Conservation (phyloP, 1,284 basidiomycete species). For the Irpex lacteus region DNA sequence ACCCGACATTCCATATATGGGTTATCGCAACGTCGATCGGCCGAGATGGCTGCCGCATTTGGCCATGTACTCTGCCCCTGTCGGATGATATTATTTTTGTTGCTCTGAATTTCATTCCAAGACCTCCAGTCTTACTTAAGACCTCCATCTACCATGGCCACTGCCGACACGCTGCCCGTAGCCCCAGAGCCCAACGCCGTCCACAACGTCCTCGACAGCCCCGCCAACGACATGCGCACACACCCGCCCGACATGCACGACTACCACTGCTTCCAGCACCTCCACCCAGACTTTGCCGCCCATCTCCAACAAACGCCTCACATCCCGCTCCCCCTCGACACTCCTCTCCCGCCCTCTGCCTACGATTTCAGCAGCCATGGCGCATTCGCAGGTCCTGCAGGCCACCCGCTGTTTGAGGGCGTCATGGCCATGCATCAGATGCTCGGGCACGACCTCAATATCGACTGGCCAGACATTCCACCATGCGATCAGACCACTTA, state of each 20-base stretch:
- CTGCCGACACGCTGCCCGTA: background rate
- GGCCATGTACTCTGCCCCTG: conserved; percentile 2
- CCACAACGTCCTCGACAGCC: background rate
- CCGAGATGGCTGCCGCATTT: background rate
- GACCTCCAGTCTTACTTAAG: background rate
- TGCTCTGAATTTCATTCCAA: background rate
- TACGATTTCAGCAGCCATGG: conserved; percentile 14
- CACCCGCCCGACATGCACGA: conserved; percentile 3
- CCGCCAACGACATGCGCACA: conserved; percentile 5
- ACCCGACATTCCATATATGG: background rate
- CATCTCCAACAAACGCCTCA: conserved; percentile 14
- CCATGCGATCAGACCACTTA: conserved; percentile 10
- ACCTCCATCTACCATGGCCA: background rate
- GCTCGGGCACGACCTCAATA: conserved; percentile 15
- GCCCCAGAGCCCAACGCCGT: background rate
- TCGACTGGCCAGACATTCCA: conserved; percentile 13
- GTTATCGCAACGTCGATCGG: conserved; percentile 3
- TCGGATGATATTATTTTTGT: background rate
- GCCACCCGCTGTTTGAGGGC: conserved; percentile 15
- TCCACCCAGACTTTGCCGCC: conserved; percentile 13
- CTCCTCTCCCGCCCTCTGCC: conserved; percentile 15
- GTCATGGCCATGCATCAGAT: conserved; percentile 17
- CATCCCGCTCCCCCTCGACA: conserved; percentile 15
- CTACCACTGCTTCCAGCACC: conserved; percentile 11
- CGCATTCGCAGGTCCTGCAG: conserved; percentile 11